Base-by-base conservation (phyloP, 306 rosid genomes). In the Crotalaria pallida region DNA sequence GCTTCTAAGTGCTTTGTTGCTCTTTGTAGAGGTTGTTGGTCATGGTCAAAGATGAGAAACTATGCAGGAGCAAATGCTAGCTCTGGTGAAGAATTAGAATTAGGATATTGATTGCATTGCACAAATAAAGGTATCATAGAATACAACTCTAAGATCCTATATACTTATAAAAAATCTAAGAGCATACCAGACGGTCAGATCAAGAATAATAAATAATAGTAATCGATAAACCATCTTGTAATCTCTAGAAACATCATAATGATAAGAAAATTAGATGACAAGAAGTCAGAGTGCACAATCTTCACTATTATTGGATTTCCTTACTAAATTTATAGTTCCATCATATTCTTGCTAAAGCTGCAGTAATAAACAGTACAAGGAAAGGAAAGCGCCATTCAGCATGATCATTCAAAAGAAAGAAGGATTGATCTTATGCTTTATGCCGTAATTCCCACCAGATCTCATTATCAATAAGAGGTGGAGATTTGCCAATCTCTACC, bases 401-500 rank as follows among this genome's bases (percentile, higher is more conserved):
- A n/a, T n/a, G n/a, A n/a, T n/a, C n/a, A n/a, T n/a, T n/a, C n/a
- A n/a, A n/a, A n/a, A n/a, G n/a, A n/a, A n/a, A n/a, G n/a, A n/a
- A n/a, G n/a, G n/a, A n/a, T n/a, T n/a, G n/a, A n/a, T n/a, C n/a
- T n/a, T n/a, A n/a, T n/a, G n/a, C n/a, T n/a, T n/a, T n/a, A n/a
- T n/a, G n/a, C n/a, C n/a, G n/a, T n/a, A n/a, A n/a, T n/a, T n/a
- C n/a, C n/a, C n/a, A n/a, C n/a, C n/a, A n/a, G 70, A 85, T 69
- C 69, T 90, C 88, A 13, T 90, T 90, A 64, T 93, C 96, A 58
- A 92, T 81, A 59, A 88, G 97, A 29, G 92, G 94, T 16, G 98
- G 98, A 79, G 97, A 80, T 84, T 88, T 90, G 58, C 97, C 98
- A 74, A 93, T 93, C 79, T 88, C 94, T 40, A 87, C 83, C 89